Conservation (phyloP, 495 filamentous ascomycete genomes). For the Cercophora samala region DNA sequence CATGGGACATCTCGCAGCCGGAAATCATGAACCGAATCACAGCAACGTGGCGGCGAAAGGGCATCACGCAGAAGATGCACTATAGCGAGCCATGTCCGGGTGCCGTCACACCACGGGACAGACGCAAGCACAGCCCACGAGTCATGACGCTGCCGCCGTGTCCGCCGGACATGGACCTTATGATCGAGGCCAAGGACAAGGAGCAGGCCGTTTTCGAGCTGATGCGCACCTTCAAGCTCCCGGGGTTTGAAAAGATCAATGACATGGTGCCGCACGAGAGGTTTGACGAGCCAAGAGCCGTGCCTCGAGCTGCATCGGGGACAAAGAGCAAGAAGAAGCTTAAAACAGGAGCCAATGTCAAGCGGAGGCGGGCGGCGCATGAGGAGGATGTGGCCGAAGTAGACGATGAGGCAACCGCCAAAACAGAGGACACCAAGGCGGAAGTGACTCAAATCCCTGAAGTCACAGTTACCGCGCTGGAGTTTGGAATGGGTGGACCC, state of each 20-base stretch:
- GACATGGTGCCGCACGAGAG: constrained; percentile 76
- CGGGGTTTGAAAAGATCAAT: constrained; percentile 69
- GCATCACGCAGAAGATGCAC: constrained; percentile 93
- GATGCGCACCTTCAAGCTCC: constrained; percentile 81
- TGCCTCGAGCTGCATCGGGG: constrained; percentile 42
- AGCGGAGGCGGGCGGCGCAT: constrained; percentile 25
- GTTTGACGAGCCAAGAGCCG: constrained; percentile 70
- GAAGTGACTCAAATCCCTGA: constrained; percentile 20
- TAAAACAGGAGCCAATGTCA: constrained; percentile 25
- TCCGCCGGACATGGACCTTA: constrained; percentile 77
- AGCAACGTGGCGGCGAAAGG: constrained; percentile 81
- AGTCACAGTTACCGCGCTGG: constrained; percentile 59
- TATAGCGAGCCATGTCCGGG: constrained; percentile 76
- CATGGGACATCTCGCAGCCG: constrained; percentile 74
- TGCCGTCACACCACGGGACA: constrained; percentile 70
- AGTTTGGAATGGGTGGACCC: constrained; percentile 84
- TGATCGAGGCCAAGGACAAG: constrained; percentile 99
- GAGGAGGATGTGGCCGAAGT: constrained; percentile 30
- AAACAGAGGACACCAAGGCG: constrained; percentile 32
- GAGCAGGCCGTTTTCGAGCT: constrained; percentile 96
- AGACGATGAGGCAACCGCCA: constrained; percentile 47
- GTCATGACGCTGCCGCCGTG: constrained; percentile 80
- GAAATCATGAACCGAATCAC: constrained; percentile 57
- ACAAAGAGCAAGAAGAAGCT: constrained; percentile 41
- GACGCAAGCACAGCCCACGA: constrained; percentile 79